Conservation (phyloP, 208 protist genomes). For the Trypanosoma platydactyli region DNA sequence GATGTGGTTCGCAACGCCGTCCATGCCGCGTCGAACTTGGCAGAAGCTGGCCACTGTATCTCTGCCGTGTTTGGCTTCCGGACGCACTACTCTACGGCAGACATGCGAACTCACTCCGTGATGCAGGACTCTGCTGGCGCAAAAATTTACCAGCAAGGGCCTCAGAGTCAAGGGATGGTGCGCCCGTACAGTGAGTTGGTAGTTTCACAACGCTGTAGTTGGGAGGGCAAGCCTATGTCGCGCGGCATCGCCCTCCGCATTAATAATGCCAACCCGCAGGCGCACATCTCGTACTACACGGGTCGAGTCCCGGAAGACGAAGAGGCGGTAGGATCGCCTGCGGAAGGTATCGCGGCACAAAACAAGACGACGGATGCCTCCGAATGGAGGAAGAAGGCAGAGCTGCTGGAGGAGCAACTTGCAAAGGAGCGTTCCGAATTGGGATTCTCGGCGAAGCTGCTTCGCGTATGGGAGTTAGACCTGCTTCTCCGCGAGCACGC, state of each 20-base stretch:
- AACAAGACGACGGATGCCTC: neutral
- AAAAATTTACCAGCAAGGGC: neutral
- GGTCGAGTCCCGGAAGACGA: neutral
- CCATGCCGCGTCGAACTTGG: constrained; percentile 47
- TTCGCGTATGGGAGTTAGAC: constrained; percentile 45
- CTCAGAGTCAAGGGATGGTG: neutral
- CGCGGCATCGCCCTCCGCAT: constrained; percentile 6
- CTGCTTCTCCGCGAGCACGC: constrained; percentile 34
- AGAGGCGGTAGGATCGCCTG: neutral
- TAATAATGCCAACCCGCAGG: constrained; percentile 25
- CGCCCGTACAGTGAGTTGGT: constrained; percentile 22
- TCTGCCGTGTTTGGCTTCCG: constrained; percentile 58
- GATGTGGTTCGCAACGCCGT: constrained; percentile 68
- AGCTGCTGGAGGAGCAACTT: constrained; percentile 23
- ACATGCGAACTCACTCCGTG: constrained; percentile 14
- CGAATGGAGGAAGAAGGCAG: constrained; percentile 14
- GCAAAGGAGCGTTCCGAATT: constrained; percentile 21
- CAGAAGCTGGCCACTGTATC: constrained; percentile 53
- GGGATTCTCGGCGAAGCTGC: constrained; percentile 25
- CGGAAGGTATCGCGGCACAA: neutral
- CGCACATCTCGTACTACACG: constrained; percentile 29
- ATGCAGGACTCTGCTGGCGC: constrained; percentile 11
- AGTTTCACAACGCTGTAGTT: neutral
- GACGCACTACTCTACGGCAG: constrained; percentile 30
- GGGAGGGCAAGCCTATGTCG: neutral